Evolutionary conservation across 106 monocot genomes (phyloP).

Genomic region (Dendrobium catenatum): DNA sequence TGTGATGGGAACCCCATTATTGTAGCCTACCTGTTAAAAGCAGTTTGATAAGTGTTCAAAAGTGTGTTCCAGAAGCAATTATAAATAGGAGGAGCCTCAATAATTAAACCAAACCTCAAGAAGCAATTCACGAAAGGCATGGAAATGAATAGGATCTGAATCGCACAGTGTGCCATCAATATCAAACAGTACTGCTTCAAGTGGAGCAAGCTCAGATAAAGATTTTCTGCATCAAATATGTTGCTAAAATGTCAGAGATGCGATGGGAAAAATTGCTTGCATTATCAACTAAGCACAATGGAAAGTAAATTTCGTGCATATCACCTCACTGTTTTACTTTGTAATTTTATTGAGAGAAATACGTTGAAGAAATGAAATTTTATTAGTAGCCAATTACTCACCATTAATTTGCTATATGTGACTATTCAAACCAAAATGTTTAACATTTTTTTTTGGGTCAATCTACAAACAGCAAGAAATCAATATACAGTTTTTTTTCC

Average conservation of each 20-base stretch:
- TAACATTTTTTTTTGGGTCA: not conserved
- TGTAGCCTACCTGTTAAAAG: slow-evolving; percentile 46
- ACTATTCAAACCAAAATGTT: no score
- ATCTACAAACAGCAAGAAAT: not conserved
- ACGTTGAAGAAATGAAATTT: not conserved
- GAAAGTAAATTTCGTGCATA: not conserved
- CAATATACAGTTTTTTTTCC: not conserved
- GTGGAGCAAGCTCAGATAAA: slow-evolving; percentile 29
- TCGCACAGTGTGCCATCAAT: slow-evolving; percentile 68
- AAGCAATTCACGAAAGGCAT: slow-evolving; percentile 61
- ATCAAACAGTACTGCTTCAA: slow-evolving; percentile 66
- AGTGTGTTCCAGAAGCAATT: not conserved
- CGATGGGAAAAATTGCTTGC: not conserved
- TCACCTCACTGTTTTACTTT: not conserved
- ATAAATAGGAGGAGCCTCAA: not conserved
- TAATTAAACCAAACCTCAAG: slow-evolving; percentile 34
- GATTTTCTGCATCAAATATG: slow-evolving; percentile 4
- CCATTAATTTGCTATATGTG: no score
- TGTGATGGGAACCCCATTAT: slow-evolving; percentile 57
- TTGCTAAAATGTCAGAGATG: not conserved
- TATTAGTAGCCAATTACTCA: not conserved
- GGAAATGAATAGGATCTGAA: slow-evolving; percentile 72
- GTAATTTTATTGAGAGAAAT: not conserved
- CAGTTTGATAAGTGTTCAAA: not conserved
- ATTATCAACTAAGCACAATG: not conserved